Conservation (phyloP, 2,329 filamentous ascomycete genomes). For the Arthrobotrys megalospora region DNA sequence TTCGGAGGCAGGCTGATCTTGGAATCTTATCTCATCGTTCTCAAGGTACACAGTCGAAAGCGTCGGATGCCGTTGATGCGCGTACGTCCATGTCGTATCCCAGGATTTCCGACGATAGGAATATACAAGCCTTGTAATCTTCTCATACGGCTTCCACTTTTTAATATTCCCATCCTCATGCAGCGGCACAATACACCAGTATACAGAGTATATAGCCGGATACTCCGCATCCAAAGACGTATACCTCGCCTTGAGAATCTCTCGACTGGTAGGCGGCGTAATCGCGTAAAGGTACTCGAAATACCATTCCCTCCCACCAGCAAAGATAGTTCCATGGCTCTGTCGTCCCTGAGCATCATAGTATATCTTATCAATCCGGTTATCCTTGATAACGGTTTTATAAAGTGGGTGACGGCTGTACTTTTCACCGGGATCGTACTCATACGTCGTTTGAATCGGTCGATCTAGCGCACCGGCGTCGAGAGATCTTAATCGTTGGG, state of each 20-base stretch:
- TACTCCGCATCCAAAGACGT: slow-evolving; percentile 62
- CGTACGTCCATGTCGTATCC: slow-evolving; percentile 67
- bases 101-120: slow-evolving; percentile 63
- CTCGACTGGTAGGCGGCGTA: slow-evolving; percentile 65
- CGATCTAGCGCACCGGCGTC: slow-evolving; percentile 42
- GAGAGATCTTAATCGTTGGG: slow-evolving; percentile 46
- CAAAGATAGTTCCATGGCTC: slow-evolving; percentile 65
- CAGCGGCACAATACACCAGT: slow-evolving; percentile 65
- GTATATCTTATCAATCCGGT: slow-evolving; percentile 63
- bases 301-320: slow-evolving; percentile 65
- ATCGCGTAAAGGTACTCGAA: slow-evolving; percentile 67
- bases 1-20: slow-evolving; percentile 45
- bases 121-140: slow-evolving; percentile 66
- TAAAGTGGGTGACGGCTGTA: slow-evolving; percentile 29
- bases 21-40: slow-evolving; percentile 60
- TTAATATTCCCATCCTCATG: slow-evolving; percentile 63
- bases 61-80: slow-evolving; percentile 67
- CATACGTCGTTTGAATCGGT: slow-evolving; percentile 42
- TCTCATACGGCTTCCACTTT: slow-evolving; percentile 64
- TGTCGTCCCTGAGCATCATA: slow-evolving; percentile 67
- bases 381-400: slow-evolving; percentile 57
- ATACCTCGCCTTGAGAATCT: slow-evolving; percentile 66
- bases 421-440: slow-evolving; percentile 41
- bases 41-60: slow-evolving; percentile 65
- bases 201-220: slow-evolving; percentile 66